Base-by-base conservation (phyloP, 805 yeast genomes). In the Candida anglica region DNA sequence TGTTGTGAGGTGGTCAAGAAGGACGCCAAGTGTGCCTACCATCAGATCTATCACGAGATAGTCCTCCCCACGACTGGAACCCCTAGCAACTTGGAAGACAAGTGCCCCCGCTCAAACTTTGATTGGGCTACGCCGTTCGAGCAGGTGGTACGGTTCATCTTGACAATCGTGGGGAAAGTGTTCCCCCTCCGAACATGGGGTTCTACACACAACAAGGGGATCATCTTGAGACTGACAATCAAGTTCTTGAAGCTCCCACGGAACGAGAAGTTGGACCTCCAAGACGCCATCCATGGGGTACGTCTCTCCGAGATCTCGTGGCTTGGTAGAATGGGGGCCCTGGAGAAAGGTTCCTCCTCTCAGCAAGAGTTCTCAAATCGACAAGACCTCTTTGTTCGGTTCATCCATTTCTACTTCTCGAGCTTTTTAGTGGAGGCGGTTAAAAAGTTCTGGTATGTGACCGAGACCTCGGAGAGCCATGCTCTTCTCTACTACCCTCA, bases 371-470 rank as follows among this genome's bases (percentile, higher is more conserved):
- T 20, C 52, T 1, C 9, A 9, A 9, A 21, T 9, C 9, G 23
- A 27, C 7, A 27, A 6, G 16, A 35, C 0, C 43, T 73, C 13
- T 50, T 79, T 9, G 36, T 44, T 2, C 42, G 48, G 2, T 76
- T 85, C 31, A 18, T 83, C 1, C 30, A 33, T 1, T 89, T 95
- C 95, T 31, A 82, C 2, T 72, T 82, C 26, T 41, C 55, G 0
- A 25, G 22, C 0, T 66, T 79, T 32, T 42, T 85, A 1, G 58
- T 71, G 6, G 65, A 60, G 13, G 39, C 84, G 1, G 43, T 85
- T 0, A 53, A 63, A 0, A 53, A 72, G 0, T 76, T 74, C 46
- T 88, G 86, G 60, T 80, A 84, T 48, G 79, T 81, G 4, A 80
- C 93, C 0, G 83, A 79, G 30, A 36, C 50, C 1, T 32, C 49